Conservation (phyloP, 2,329 filamentous ascomycete species). For the Sporothrix sp. region DNA sequence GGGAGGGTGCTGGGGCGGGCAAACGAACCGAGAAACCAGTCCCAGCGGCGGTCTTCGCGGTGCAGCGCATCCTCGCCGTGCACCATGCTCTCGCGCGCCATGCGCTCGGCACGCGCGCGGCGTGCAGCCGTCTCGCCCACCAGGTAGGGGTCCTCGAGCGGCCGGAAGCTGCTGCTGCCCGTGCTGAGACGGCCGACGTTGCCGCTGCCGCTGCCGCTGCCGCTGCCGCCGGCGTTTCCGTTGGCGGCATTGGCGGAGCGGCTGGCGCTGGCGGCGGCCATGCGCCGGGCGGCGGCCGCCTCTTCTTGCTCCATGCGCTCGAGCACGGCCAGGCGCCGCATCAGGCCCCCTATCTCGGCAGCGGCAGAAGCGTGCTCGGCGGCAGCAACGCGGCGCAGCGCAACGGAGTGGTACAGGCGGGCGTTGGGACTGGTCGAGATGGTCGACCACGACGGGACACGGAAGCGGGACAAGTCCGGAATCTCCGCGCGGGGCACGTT, state of each 20-base stretch:
- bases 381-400: constrained; percentile 47
- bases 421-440: constrained; percentile 44
- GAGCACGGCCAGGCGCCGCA: constrained; percentile 26
- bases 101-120: constrained; percentile 44
- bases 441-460: constrained; percentile 49
- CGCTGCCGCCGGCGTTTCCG: constrained; percentile 11
- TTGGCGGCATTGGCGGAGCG: constrained; percentile 13
- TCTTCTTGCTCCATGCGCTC: constrained; percentile 31
- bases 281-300: constrained; percentile 19
- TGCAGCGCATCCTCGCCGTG: constrained; percentile 42
- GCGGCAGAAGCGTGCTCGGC: constrained; percentile 29
- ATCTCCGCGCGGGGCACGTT: constrained; percentile 23
- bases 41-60: constrained; percentile 50
- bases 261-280: constrained; percentile 5
- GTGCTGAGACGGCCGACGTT: constrained; percentile 18
- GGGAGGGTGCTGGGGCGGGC: constrained; percentile 27
- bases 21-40: constrained; percentile 48
- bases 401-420: constrained; percentile 54
- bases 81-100: constrained; percentile 39
- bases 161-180: constrained; percentile 28
- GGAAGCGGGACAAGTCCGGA: constrained; percentile 43
- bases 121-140: constrained; percentile 57
- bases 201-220: constrained; percentile 15
- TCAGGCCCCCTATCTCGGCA: constrained; percentile 22
- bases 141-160: constrained; percentile 56